Conservation (phyloP, 2,329 filamentous ascomycete genomes). For the Lasiodiplodia citricola region DNA sequence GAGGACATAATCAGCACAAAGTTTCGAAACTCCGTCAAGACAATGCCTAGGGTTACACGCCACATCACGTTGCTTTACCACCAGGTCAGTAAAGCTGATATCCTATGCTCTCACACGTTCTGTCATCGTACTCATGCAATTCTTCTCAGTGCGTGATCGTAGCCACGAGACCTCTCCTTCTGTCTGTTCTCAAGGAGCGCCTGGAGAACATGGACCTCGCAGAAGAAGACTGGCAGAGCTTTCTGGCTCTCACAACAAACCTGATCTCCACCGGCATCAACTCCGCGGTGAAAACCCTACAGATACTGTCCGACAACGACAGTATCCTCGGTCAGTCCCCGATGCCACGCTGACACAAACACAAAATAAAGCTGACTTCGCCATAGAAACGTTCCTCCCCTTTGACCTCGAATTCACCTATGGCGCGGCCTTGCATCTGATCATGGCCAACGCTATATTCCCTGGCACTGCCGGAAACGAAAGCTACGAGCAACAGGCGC, state of each 20-base stretch:
- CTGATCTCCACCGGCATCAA: constrained; percentile 12
- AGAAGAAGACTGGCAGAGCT: constrained; percentile 3
- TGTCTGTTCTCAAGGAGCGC: constrained; percentile 4
- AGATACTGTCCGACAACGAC: background rate
- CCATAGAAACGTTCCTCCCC: background rate
- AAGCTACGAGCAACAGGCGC: background rate
- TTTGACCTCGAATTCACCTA: background rate
- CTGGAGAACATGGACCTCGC: background rate
- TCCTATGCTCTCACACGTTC: background rate
- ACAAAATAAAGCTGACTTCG: background rate
- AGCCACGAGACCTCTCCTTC: background rate
- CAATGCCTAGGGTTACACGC: background rate
- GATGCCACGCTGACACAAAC: background rate
- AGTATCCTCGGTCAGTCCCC: background rate
- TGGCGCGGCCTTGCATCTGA: background rate
- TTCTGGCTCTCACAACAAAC: constrained; percentile 1
- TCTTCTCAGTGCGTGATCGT: background rate
- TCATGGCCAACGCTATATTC: constrained; percentile 7
- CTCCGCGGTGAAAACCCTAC: background rate
- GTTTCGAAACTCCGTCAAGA: background rate
- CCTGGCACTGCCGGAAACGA: background rate
- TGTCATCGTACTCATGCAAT: too few relatives aligned
- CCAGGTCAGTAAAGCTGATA: background rate
- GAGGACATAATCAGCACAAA: background rate
- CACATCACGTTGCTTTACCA: background rate